Conservation (phyloP, 2,329 filamentous ascomycete species). For the Apiospora marii region DNA sequence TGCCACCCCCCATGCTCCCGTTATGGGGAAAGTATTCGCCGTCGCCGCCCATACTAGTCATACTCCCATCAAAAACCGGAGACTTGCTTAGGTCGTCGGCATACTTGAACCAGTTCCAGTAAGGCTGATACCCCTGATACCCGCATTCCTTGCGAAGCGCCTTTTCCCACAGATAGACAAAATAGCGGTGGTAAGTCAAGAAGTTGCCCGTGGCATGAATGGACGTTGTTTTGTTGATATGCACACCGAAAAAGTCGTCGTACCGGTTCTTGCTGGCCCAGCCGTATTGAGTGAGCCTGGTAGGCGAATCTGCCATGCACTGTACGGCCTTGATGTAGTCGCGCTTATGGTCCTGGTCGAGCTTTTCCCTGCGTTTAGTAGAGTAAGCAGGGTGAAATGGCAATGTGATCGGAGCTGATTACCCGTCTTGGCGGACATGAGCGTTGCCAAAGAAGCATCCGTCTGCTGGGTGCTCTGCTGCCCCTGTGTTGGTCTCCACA, state of each 20-base stretch:
- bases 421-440: background rate
- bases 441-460: background rate
- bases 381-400: background rate
- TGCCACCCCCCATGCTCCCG: conserved; percentile 32
- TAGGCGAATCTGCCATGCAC: background rate
- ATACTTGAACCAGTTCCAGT: conserved; percentile 61
- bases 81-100: conserved; percentile 54
- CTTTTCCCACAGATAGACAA: background rate
- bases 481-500: background rate
- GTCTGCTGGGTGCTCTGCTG: background rate
- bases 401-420: background rate
- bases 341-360: conserved; percentile 31
- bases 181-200: background rate
- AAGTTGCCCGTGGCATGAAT: conserved; percentile 11
- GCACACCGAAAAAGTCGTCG: conserved; percentile 1
- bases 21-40: conserved; percentile 38
- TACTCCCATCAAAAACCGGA: conserved; percentile 63
- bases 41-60: conserved; percentile 57
- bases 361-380: conserved; percentile 36
- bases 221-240: background rate
- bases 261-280: conserved; percentile 5
- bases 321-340: conserved; percentile 13
- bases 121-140: conserved; percentile 34
- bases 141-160: conserved; percentile 2
- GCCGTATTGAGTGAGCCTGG: background rate